Base-by-base conservation (phyloP, 2,329 filamentous ascomycete species). In the Aspergillus awamori region DNA sequence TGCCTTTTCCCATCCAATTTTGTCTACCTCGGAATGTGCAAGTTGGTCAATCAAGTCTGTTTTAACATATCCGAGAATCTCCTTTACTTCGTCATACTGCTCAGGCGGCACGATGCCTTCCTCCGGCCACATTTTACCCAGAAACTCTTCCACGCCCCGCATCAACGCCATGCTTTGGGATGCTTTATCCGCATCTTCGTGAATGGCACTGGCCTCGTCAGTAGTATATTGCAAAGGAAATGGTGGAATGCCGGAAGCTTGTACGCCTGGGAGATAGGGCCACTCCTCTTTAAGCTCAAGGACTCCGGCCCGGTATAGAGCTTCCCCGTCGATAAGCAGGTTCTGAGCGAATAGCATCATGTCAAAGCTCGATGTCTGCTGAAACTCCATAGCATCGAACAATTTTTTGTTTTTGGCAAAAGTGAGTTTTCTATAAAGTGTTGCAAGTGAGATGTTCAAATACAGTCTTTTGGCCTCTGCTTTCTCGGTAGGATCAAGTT, bases 61-160 rank as follows among this genome's bases (percentile, higher is more conserved):
- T 38, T 67, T 63, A 1, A 61, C 60, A 49, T 67, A 22, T 5
- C 59, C 55, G n/a, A 66, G 28, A 51, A 51, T 53, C 38, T 10
- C 53, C 48, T 65, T 65, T 5, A 54, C 56, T 47, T 64, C 39
- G 57, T 60, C 51, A 53, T 66, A 64, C 52, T 64, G 58, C 10
- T 59, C 61, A 48, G 33, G 57, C 53, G 33, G 51, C 22, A 62
- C 60, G 54, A 62, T 53, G 24, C 60, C 60, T 51, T 67, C 63
- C n/a, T 65, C 60, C 45, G 65, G 65, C 63, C 63, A 66, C 20
- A 57, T 28, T 6, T 59, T 26, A n/a, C 62, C 60, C 43, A 66
- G 47, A 6, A 51, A 63, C 36, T 62, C 33, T 47, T 38, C 64
- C 48, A 64, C 45, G n/a, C 52, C 43, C 13, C 10, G 53, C 58